Base-by-base conservation (phyloP, 768 basidiomycete genomes). In the Lactarius trivialis region DNA sequence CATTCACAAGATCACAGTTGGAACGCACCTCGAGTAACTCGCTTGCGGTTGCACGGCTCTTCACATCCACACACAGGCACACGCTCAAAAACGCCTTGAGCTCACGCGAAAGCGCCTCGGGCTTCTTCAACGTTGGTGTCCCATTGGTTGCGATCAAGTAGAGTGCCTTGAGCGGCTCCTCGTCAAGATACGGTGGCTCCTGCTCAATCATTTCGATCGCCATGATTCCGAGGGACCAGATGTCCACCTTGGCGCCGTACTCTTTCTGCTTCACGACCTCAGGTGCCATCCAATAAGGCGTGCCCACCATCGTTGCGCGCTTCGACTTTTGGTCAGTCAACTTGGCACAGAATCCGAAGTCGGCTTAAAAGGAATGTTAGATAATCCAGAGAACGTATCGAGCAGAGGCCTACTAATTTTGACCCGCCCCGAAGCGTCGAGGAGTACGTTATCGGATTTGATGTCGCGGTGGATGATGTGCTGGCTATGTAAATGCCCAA, bases 151-250 rank as follows among this genome's bases (percentile, higher is more conserved):
- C 97, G 69, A 98, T 97, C 64, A 97, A 76, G 74, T 98, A 97
- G 51, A 98, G 76, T 21, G 95, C 94, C 77, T 95, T 92, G 63
- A 96, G 78, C 0, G 94, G 94, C 69, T 98, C 94, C 71, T 98
- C 94, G 67, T 96, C 93, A 43, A 98, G 79, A 73, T 97, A 96
- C 7, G 94, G 94, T 2, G 94, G 94, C 74, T 97, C 94, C 70
- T 93, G 94, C 74, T 98, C 94, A 66, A 98, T 95, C 95, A 98
- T 98, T 80, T 98, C 93, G 64, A 98, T 98, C 5, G 93, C 93
- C 93, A 97, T 95, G 75, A 98, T 97, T 5, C 94, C 94, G 9
- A 97, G 82, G 14, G 91, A 93, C 94, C 94, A 97, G 55, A 97
- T 93, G 69, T 96, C 94, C 24, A 96, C 94, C 74, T 96, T 96